Evolutionary conservation across 1,284 basidiomycete genomes (phyloP), one percentile per base, ranked within the genome.

Genomic region (Sporisorium reilianum): DNA sequence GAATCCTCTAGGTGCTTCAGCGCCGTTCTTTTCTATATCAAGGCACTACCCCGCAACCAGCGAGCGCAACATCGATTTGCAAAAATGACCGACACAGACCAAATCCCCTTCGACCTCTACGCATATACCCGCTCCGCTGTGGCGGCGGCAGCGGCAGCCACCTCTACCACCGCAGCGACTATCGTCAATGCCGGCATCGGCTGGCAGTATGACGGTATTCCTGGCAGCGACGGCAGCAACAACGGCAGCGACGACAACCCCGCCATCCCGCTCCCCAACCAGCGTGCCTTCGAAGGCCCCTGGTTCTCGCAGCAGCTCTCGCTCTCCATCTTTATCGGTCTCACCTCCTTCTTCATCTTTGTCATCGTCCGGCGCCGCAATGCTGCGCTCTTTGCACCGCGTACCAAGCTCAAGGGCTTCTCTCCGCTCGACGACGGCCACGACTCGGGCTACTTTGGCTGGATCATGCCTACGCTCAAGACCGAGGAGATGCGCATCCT

Each of bases 321-420:
- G 1, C 89, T 99, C 36, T 93, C 95, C 4, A 86, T 90, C 26
- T 86, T 88, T 18, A 90, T 99, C 67, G 97, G 96, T 2, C 45
- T 94, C 3, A 83, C 87, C 6, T 92, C 93, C 0, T 93, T 98
- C 86, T 82, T 97, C 23, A 82, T 93, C 14, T 99, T 99, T 86
- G 95, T 92, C 16, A 91, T 95, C 79, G 90, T 91, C 69, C 88
- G 96, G 14, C 92, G 90, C 5, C 87, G 92, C 82, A 96, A 93
- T 91, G 93, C 94, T 12, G 86, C 97, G 14, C 87, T 94, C 5
- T 97, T 95, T 85, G 93, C 94, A 22, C 94, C 95, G 0, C 88
- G 96, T 61, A 97, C 96, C 0, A 95, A 95, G 86, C 88, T 97
- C 49, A 96, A 96, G 87, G 94, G 95, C 3, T 95, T 95, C 86